phyloP scores from a whole-genome alignment of 371 early-diverging fungal species.

The Mycotypha africana region DNA sequence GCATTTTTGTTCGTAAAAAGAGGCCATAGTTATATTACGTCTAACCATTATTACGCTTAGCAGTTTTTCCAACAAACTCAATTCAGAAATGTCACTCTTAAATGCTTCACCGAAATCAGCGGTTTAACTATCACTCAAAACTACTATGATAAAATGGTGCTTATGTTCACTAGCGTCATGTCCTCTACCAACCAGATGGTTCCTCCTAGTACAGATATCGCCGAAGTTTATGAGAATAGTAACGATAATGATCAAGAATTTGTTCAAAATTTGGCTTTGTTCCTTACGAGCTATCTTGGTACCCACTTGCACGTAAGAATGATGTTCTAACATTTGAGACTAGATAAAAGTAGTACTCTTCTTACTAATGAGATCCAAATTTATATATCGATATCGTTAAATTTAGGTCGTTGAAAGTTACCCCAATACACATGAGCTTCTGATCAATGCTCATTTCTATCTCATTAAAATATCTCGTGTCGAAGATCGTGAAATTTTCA shows the following conservation, averaged over 20 bases:
- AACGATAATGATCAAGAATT: constrained; percentile 87
- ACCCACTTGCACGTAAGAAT: constrained; percentile 73
- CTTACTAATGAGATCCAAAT: background rate
- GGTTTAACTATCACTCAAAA: constrained; percentile 68
- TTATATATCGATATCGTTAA: background rate
- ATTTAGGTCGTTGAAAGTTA: constrained; percentile 43
- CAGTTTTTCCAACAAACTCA: constrained; percentile 78
- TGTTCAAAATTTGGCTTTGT: constrained; percentile 36
- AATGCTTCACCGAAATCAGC: constrained; percentile 95
- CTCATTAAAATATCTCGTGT: constrained; percentile 87
- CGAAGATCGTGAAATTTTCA: constrained; percentile 95
- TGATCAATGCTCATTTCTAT: constrained; percentile 86
- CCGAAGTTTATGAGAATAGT: constrained; percentile 77
- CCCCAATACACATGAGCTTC: constrained; percentile 53
- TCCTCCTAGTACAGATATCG: constrained; percentile 51
- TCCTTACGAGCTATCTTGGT: constrained; percentile 81
- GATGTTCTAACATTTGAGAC: background rate
- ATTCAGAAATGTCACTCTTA: constrained; percentile 90
- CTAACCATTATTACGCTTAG: too few relatives aligned
- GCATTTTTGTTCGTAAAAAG: too few relatives aligned
- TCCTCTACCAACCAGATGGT: constrained; percentile 63
- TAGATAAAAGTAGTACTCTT: background rate
- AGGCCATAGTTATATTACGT: too few relatives aligned
- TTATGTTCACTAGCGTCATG: constrained; percentile 78
- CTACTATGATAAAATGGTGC: constrained; percentile 78